Conservation (phyloP, 306 rosid genomes). For the Gastrolobium villosum region DNA sequence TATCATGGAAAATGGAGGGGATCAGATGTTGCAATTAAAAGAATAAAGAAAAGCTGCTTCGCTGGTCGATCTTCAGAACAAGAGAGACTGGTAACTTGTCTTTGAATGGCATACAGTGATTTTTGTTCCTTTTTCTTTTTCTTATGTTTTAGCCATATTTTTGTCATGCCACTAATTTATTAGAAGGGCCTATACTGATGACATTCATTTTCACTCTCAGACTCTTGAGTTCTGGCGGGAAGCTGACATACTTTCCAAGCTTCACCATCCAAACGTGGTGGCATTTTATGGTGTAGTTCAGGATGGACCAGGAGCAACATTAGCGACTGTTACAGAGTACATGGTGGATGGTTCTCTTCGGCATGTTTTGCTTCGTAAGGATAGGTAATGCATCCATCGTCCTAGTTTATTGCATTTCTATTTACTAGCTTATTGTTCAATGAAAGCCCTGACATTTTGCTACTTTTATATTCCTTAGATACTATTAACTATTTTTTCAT, state of each 20-base stretch:
- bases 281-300: slow-evolving; percentile 95
- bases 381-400: slow-evolving; percentile 61
- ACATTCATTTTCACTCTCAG: slow-evolving; percentile 56
- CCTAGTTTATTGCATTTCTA: slow-evolving; percentile 34
- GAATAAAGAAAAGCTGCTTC: slow-evolving; percentile 92
- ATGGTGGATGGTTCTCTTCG: slow-evolving; percentile 95
- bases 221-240: slow-evolving; percentile 89
- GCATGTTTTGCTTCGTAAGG: slow-evolving; percentile 89
- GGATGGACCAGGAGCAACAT: slow-evolving; percentile 90
- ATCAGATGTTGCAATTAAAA: slow-evolving; percentile 89
- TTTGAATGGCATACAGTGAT: slow-evolving; percentile 25
- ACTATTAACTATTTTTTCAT: slow-evolving; percentile 19
- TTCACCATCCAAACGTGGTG: slow-evolving; percentile 95
- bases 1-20: slow-evolving; percentile 96
- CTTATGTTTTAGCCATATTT: slow-evolving; percentile 8
- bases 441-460: slow-evolving; percentile 2
- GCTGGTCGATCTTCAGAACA: slow-evolving; percentile 87
- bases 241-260: slow-evolving; percentile 93
- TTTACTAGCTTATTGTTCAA: slow-evolving; percentile 18
- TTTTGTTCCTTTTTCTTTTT: slow-evolving; percentile 17
- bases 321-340: slow-evolving; percentile 87
- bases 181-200: slow-evolving; percentile 32
- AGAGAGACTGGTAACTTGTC: slow-evolving; percentile 80
- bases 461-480: slow-evolving; percentile 14
- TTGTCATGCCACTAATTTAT: slow-evolving; percentile 18